phyloP scores from a whole-genome alignment of 768 basidiomycete genomes.

The Phlebiopsis gigantea region DNA sequence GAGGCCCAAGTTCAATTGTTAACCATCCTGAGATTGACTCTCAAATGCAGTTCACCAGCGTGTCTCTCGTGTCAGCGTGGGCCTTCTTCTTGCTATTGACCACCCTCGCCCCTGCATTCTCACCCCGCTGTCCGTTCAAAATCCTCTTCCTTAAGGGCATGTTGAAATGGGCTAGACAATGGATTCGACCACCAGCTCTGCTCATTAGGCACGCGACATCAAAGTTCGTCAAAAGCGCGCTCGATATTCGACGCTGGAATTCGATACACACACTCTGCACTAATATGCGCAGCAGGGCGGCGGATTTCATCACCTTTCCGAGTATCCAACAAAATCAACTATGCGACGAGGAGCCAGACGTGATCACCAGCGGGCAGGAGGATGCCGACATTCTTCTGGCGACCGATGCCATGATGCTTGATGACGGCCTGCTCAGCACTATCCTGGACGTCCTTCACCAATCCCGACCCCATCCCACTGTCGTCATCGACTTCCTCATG shows the following conservation, averaged over 20 bases:
- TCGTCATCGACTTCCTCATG: not conserved
- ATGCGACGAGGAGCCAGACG: not conserved
- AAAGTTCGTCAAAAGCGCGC: not conserved
- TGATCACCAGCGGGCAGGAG: not conserved
- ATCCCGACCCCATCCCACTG: not conserved
- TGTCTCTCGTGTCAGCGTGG: not conserved
- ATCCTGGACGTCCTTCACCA: not conserved
- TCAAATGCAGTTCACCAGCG: not conserved
- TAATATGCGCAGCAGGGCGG: not conserved
- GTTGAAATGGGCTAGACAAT: not conserved
- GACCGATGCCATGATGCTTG: not conserved
- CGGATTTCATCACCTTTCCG: not conserved
- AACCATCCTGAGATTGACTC: too few relatives aligned
- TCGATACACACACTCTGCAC: not conserved
- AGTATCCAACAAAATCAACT: not conserved
- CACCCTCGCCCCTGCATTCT: not conserved
- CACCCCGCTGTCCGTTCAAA: slow-evolving; percentile 1
- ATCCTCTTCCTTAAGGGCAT: not conserved
- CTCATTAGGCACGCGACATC: too few relatives aligned
- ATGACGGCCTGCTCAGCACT: not conserved
- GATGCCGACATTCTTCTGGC: not conserved
- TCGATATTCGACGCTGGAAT: not conserved
- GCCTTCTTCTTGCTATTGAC: not conserved
- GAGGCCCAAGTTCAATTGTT: too few relatives aligned
- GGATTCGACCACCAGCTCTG: not conserved